phyloP scores from a whole-genome alignment of 257 asterid species.

The Solanum habrochaites region DNA sequence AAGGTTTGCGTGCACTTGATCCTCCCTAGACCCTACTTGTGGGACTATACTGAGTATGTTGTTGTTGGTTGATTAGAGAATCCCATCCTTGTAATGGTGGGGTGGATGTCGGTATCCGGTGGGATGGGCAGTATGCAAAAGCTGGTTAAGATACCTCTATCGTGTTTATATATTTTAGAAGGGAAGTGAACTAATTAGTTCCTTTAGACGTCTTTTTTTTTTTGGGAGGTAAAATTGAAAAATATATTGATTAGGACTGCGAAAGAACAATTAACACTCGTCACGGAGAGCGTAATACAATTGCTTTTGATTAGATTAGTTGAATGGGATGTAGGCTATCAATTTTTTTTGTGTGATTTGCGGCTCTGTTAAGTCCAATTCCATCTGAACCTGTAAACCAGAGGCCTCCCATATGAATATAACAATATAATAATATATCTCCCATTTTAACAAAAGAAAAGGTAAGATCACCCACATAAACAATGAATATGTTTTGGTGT shows the following conservation, averaged over 20 bases:
- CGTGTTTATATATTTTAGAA: neutral
- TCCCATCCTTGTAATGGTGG: neutral
- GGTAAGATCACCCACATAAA: neutral
- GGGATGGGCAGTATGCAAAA: neutral
- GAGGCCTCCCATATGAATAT: neutral
- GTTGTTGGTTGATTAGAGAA: neutral
- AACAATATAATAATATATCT: neutral
- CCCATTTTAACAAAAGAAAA: neutral
- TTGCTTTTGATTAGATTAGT: neutral
- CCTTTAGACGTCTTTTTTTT: neutral
- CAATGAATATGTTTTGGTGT: neutral
- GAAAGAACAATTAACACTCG: neutral
- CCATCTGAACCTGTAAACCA: neutral
- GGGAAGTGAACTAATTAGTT: neutral
- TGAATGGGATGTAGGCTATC: neutral
- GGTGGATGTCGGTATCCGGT: neutral
- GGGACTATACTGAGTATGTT: neutral
- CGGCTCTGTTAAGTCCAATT: neutral
- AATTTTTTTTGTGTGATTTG: neutral
- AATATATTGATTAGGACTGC: neutral
- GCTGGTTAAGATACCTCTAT: neutral
- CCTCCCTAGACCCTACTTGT: neutral
- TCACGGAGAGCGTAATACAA: neutral
- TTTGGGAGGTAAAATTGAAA: neutral
- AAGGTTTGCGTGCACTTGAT: neutral